Evolutionary conservation across 1,284 basidiomycete species (phyloP), one percentile per base, ranked within the genome.

Genomic region (Cutaneotrichosporon arboriforme): DNA sequence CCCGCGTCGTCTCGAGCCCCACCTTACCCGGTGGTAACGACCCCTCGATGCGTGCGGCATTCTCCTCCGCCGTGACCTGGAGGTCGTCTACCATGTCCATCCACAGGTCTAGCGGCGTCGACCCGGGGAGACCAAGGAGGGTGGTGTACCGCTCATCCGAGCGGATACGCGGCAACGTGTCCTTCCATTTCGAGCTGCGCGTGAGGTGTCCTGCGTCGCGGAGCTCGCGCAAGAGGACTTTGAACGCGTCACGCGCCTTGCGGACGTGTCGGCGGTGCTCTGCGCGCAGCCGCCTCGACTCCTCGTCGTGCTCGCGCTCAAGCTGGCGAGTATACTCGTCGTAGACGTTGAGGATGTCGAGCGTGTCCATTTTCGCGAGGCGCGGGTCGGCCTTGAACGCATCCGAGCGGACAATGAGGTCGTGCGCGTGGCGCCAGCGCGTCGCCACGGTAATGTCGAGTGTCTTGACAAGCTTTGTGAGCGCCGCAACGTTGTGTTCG

Each of bases 91-190:
- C 85, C 4, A 82, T 72, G 70, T 98, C 94, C 89, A 90, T 97
- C 76, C 97, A 98, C 10, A 98, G 81, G 61, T 98, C 94, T 38
- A 98, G 80, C 1, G 94, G 91, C 59, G 87, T 90, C 2, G 90
- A 94, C 14, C 96, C 96, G 4, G 90, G 87, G 66, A 88, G 87
- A 1, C 92, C 93, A 7, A 97, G 83, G 69, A 97, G 82, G 55
- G 82, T 80, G 31, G 84, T 77, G 75, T 97, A 96, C n/a, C 90
- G 84, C 41, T 81, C 78, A 64, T 97, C 90, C 31, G 84, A 78
- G 21, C 80, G 79, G 75, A 98, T 84, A 20, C 79, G 71, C 0
- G 87, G 85, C 61, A 90, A 90, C 21, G 92, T 81, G 34, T 87
- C 81, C 71, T 91, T 91, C 93, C 93, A 98, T 68, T 91, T 94